phyloP scores from a whole-genome alignment of 345 rosid species.

The Bruguiera parviflora region DNA sequence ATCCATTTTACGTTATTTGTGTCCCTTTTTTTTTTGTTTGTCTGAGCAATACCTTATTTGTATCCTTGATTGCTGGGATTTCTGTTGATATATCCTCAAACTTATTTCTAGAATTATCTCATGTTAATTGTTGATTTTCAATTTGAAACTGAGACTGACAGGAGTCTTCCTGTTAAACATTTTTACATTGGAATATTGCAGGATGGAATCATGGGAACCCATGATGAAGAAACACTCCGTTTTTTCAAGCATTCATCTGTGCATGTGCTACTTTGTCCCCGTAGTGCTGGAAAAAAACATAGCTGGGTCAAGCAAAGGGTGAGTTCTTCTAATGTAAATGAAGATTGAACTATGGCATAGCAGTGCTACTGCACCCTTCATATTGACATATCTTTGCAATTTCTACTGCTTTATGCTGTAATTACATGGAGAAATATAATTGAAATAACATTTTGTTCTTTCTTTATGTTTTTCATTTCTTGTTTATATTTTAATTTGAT shows the following conservation, averaged over 20 bases:
- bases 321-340: conserved; percentile 9
- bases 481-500: background rate
- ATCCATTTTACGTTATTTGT: too few relatives aligned
- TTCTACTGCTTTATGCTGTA: background rate
- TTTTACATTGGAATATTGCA: conserved; percentile 30
- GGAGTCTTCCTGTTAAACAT: conserved; percentile 1
- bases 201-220: conserved; percentile 97
- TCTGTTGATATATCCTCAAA: too few relatives aligned
- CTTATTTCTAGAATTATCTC: too few relatives aligned
- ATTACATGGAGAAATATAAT: background rate
- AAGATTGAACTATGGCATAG: background rate
- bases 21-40: too few relatives aligned
- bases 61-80: too few relatives aligned
- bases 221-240: conserved; percentile 95
- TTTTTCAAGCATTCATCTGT: conserved; percentile 93
- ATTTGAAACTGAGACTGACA: background rate
- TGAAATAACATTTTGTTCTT: background rate
- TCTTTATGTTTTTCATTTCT: background rate
- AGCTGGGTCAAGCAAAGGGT: conserved; percentile 94
- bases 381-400: background rate
- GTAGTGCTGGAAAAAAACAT: conserved; percentile 85
- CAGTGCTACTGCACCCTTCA: background rate
- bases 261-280: conserved; percentile 87
- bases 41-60: too few relatives aligned
- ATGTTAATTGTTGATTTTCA: background rate